Evolutionary conservation across 2,329 filamentous ascomycete species (phyloP).

Genomic region (Thielaviopsis ethacetica): DNA sequence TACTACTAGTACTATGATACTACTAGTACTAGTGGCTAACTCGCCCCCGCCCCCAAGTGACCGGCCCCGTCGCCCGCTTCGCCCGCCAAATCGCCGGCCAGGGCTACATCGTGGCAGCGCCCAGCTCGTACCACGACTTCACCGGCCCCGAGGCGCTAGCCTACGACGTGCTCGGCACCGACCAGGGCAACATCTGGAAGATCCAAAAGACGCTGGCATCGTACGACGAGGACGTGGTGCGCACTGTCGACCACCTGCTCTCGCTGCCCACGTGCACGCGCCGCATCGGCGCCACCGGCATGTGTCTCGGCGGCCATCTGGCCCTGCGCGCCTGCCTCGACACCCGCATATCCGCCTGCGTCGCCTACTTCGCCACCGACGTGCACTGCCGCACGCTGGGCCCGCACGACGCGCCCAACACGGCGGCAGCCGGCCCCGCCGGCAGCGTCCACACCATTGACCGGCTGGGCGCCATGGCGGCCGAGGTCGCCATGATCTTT

Average conservation of each 20-base stretch:
- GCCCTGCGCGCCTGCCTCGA: conserved; percentile 53
- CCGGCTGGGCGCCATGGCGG: conserved; percentile 47
- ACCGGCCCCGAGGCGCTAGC: conserved; percentile 66
- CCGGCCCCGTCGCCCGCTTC: conserved; percentile 77
- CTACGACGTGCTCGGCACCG: conserved; percentile 78
- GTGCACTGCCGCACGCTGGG: conserved; percentile 69
- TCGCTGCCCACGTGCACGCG: conserved; percentile 65
- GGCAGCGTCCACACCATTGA: conserved; percentile 35
- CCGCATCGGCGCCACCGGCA: conserved; percentile 62
- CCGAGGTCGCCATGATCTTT: conserved; percentile 78
- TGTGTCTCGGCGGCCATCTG: conserved; percentile 88
- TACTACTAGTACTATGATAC: no score
- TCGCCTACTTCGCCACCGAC: conserved; percentile 88
- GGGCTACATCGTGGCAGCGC: conserved; percentile 83
- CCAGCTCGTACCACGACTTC: conserved; percentile 88
- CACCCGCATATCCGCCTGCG: conserved; percentile 54
- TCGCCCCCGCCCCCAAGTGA: conserved; percentile 54
- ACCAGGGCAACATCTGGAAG: conserved; percentile 76
- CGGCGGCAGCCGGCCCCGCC: conserved; percentile 19
- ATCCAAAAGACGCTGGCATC: conserved; percentile 68
- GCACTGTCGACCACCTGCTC: conserved; percentile 54
- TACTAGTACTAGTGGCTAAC: conserved; percentile 10
- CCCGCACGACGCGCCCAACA: conserved; percentile 34
- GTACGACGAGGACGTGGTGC: conserved; percentile 65
- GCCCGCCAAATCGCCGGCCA: conserved; percentile 82